A percentile compares a stretch with the other conserved stretches of the same genome.
phyloP scores from a whole-genome alignment of 2,329 filamentous ascomycete species.

The Colletotrichum eleusines region DNA sequence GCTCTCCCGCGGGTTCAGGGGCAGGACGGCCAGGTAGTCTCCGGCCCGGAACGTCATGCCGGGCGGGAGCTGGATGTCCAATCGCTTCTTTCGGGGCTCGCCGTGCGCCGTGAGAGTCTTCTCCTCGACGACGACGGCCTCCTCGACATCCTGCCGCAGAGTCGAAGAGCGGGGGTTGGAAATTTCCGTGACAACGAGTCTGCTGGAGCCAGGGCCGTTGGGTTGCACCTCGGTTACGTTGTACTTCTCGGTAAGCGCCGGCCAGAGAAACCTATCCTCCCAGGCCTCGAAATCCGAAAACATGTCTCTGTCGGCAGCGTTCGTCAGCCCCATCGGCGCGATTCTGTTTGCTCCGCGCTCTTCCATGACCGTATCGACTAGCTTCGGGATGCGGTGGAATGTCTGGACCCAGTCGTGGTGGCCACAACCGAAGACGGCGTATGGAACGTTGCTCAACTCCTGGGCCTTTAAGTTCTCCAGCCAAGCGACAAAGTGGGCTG shows the following conservation, averaged over 20 bases:
- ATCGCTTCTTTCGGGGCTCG: conserved; percentile 70
- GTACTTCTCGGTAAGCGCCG: conserved; percentile 61
- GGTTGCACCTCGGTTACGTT: conserved; percentile 57
- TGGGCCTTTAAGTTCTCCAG: conserved; percentile 61
- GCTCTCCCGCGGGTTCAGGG: conserved; percentile 73
- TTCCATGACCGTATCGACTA: conserved; percentile 67
- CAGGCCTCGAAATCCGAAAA: conserved; percentile 76
- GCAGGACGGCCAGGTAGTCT: conserved; percentile 81
- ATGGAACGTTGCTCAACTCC: conserved; percentile 67
- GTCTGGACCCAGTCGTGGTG: conserved; percentile 70
- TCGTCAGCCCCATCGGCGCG: conserved; percentile 64
- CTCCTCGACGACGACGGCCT: conserved; percentile 68
- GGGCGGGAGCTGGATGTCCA: conserved; percentile 76
- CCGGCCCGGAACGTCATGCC: conserved; percentile 76
- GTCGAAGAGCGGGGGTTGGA: conserved; percentile 66
- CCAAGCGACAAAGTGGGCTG: conserved; percentile 74
- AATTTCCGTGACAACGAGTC: conserved; percentile 62
- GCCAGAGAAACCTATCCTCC: conserved; percentile 69
- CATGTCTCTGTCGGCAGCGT: conserved; percentile 74
- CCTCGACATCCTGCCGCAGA: conserved; percentile 70
- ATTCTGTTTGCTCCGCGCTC: conserved; percentile 52
- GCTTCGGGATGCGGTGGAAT: conserved; percentile 75
- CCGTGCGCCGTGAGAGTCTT: conserved; percentile 61
- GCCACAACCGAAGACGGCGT: conserved; percentile 76
- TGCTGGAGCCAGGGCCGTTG: conserved; percentile 42